Base-by-base conservation (phyloP, 768 basidiomycete genomes). In the Cyclocybe cylindracea region DNA sequence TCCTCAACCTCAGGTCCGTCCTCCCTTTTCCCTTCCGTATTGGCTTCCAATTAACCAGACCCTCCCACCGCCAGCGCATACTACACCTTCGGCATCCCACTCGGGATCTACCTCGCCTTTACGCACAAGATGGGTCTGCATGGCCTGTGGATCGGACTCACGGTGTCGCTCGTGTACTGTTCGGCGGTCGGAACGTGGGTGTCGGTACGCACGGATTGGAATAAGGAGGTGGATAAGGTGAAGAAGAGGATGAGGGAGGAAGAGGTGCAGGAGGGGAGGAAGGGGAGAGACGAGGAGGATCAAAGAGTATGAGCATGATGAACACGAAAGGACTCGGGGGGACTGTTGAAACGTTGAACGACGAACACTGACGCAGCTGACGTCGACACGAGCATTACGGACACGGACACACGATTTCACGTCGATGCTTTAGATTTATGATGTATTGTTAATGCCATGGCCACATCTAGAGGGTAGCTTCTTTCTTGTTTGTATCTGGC, bases 111-210 rank as follows among this genome's bases (percentile, higher is more conserved):
- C 69, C 83, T 95, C 4, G 77, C 89, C 2, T 93, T 94, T 73
- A 41, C 51, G n/a, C 72, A 71, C 45, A 65, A 63, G 9, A 75
- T 81, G 66, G 83, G 75, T 0, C 73, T 97, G 10, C 71, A 75
- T 14, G 94, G 94, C 0, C 78, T 97, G 11, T 97, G 94, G 94
- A 75, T 88, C 37, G 94, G 94, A 10, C 71, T 95, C 36, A 89
- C 89, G 0, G 63, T 80, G 4, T 83, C 88, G 1, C 72, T 92
- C 44, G 67, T 84, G 10, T 84, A 86, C 67, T 73, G 76, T 40
- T 70, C 84, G 0, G 64, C 76, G 7, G 64, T 82, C 11, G 86
- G 86, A 2, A 75, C 82, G 1, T 75, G 71, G 62, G 59, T 85
- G 1, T 80, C 76, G 44, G 34, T 90, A 11, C 62, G 69, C 16